Evolutionary conservation across 1,284 basidiomycete species (phyloP).

Genomic region (Stygiomarasmius scandens): DNA sequence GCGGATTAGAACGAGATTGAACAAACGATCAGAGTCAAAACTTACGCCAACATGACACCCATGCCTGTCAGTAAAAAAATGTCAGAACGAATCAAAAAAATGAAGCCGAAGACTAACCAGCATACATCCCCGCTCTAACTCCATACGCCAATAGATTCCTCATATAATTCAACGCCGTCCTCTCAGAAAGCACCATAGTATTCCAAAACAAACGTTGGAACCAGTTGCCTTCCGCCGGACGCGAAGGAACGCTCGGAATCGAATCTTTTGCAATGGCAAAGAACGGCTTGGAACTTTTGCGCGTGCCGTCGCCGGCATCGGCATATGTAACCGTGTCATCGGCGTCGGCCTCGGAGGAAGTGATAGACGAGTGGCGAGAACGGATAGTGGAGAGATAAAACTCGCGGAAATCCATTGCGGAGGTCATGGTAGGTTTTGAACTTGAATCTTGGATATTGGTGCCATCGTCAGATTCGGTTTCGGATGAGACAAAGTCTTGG

Average conservation of each 20-base stretch:
- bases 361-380: not conserved
- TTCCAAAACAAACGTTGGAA: slow-evolving; percentile 33
- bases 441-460: too few species aligned
- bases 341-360: not conserved
- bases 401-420: slow-evolving; percentile 31
- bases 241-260: not conserved
- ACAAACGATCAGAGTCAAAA: slow-evolving; percentile 4
- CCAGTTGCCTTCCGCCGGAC: not conserved
- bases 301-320: not conserved
- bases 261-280: slow-evolving; percentile 9
- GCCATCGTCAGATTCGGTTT: slow-evolving; percentile 8
- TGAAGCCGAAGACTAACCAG: slow-evolving; percentile 31
- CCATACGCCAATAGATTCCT: slow-evolving; percentile 64
- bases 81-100: too few species aligned
- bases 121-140: slow-evolving; percentile 63
- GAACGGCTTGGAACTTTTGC: not conserved
- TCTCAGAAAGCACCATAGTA: slow-evolving; percentile 37
- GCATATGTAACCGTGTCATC: not conserved
- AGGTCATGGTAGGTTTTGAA: not conserved
- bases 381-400: slow-evolving; percentile 31
- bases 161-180: slow-evolving; percentile 38
- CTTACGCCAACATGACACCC: slow-evolving; percentile 56
- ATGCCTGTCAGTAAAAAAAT: slow-evolving; percentile 38
- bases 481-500: slow-evolving; percentile 48
- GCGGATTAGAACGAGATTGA: not conserved